Evolutionary conservation across 768 basidiomycete species (phyloP).

Genomic region (Tulasnella calospora): DNA sequence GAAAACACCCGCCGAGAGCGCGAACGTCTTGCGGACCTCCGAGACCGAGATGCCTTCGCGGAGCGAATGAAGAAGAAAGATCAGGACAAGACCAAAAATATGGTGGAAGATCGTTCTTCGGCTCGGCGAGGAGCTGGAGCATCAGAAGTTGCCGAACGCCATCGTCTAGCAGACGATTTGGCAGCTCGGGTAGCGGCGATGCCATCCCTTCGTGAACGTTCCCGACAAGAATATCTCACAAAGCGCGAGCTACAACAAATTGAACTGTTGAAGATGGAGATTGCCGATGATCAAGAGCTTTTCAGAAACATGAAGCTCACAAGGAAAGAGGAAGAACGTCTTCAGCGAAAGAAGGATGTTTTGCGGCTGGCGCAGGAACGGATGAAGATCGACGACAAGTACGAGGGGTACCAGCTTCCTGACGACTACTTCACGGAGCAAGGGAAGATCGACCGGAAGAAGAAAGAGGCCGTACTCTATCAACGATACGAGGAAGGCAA

Average conservation of each 20-base stretch:
- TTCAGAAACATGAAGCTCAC: conserved; percentile 89
- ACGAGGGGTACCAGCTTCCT: conserved; percentile 92
- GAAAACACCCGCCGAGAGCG: conserved; percentile 71
- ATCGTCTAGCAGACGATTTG: conserved; percentile 74
- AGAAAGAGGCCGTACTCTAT: conserved; percentile 87
- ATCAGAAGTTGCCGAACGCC: conserved; percentile 75
- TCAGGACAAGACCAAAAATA: conserved; percentile 76
- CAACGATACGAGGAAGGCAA: conserved; percentile 88
- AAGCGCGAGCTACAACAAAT: conserved; percentile 96
- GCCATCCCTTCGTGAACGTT: conserved; percentile 76
- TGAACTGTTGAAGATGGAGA: conserved; percentile 86
- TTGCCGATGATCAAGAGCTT: conserved; percentile 87
- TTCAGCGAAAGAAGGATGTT: conserved; percentile 88
- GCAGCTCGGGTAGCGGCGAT: conserved; percentile 48
- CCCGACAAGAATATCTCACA: conserved; percentile 91
- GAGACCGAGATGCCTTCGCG: conserved; percentile 90
- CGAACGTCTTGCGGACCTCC: conserved; percentile 70
- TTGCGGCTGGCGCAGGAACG: conserved; percentile 89
- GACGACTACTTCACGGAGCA: conserved; percentile 99
- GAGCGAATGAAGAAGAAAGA: conserved; percentile 81
- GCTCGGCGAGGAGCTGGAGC: conserved; percentile 60
- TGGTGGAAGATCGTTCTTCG: conserved; percentile 88
- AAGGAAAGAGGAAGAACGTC: conserved; percentile 70
- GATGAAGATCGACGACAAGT: conserved; percentile 89
- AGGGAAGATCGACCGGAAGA: conserved; percentile 96